phyloP scores from a whole-genome alignment of 2,329 filamentous ascomycete species.

The Dissoconium aciculare region DNA sequence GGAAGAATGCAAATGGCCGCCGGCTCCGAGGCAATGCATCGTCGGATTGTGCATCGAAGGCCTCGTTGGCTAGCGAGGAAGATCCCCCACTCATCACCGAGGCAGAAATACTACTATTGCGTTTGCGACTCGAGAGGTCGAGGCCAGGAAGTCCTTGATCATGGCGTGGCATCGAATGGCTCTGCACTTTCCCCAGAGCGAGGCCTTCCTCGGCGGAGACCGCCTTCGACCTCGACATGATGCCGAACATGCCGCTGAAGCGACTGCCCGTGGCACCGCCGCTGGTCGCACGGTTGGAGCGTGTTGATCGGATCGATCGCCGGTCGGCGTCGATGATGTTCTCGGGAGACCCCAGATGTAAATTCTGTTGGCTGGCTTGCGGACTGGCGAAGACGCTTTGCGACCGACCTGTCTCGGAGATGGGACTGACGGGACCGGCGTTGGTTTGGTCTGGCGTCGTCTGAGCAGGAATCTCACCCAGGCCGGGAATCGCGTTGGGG shows the following conservation, averaged over 20 bases:
- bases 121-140: constrained; percentile 21
- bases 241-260: constrained; percentile 39
- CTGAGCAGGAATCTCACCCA: constrained; percentile 26
- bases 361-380: constrained; percentile 31
- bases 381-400: constrained; percentile 35
- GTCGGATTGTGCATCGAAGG: constrained; percentile 11
- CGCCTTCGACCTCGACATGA: constrained; percentile 47
- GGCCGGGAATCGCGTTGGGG: constrained; percentile 25
- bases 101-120: constrained; percentile 41
- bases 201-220: constrained; percentile 49
- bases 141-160: constrained; percentile 25
- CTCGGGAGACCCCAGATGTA: constrained; percentile 28
- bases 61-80: constrained; percentile 6
- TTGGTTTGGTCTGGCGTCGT: constrained; percentile 9
- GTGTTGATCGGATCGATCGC: constrained; percentile 35
- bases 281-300: constrained; percentile 33
- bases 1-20: constrained; percentile 33
- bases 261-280: constrained; percentile 27
- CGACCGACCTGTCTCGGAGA: constrained; percentile 27
- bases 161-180: constrained; percentile 59
- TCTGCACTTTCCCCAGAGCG: constrained; percentile 48
- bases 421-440: constrained; percentile 29
- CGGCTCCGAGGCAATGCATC: constrained; percentile 14
- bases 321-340: constrained; percentile 30
- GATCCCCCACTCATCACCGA: constrained; percentile 27